Evolutionary conservation across 2,329 filamentous ascomycete species (phyloP).

Genomic region (Colletotrichum liaoningense): DNA sequence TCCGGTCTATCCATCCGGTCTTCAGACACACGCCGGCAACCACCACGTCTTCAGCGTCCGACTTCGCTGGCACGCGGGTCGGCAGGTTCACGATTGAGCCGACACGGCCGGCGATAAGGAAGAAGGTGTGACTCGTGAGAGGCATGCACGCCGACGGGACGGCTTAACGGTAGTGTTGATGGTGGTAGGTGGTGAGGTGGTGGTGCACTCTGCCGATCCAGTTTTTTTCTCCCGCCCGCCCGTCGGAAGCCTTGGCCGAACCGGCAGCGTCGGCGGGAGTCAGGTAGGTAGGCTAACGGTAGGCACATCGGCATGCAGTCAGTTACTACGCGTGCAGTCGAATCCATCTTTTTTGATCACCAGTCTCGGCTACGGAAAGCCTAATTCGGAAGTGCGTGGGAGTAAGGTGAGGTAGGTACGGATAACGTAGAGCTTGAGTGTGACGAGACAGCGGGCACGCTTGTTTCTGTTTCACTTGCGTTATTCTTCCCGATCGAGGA

Average conservation of each 20-base stretch:
- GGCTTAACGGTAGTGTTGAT: not conserved
- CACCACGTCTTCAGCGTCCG: not conserved
- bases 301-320: not conserved
- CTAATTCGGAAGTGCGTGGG: not conserved
- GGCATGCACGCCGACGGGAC: not conserved
- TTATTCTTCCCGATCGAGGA: constrained; percentile 7
- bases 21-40: not conserved
- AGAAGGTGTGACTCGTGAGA: not conserved
- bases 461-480: constrained; percentile 24
- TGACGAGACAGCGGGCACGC: not conserved
- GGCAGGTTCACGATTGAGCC: not conserved
- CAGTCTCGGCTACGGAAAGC: constrained; percentile 20
- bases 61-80: constrained; percentile 17
- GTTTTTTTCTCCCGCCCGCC: constrained; percentile 6
- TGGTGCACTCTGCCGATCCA: not conserved
- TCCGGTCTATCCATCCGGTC: constrained; percentile 2
- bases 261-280: constrained; percentile 2
- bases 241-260: constrained; percentile 12
- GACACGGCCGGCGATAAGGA: constrained; percentile 2
- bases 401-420: not conserved
- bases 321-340: not conserved
- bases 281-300: no score
- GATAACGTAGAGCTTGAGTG: not conserved
- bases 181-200: not conserved
- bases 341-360: constrained; percentile 7